Conservation (phyloP, 1,284 basidiomycete species). For the Melanopsichium pennsylvanicum region DNA sequence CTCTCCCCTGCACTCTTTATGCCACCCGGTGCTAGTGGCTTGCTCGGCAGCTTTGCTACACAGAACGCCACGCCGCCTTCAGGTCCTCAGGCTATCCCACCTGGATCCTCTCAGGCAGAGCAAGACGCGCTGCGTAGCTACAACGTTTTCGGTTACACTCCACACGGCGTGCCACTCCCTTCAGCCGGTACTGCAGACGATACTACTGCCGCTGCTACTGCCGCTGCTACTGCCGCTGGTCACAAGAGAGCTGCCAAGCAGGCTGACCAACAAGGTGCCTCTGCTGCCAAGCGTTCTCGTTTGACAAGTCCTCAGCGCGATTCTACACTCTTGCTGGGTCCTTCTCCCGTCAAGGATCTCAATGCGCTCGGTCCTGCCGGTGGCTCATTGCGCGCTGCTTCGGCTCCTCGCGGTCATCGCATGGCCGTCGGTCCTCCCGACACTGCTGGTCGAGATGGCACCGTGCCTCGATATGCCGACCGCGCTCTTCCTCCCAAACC, state of each 20-base stretch:
- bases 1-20: slow-evolving; percentile 43
- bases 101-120: slow-evolving; percentile 50
- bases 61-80: slow-evolving; percentile 1
- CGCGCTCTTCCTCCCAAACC: slow-evolving; percentile 55
- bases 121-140: slow-evolving; percentile 51
- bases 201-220: not conserved
- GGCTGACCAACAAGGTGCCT: slow-evolving; percentile 15
- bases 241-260: slow-evolving; percentile 26
- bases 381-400: slow-evolving; percentile 53
- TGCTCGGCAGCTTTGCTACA: slow-evolving; percentile 24
- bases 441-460: slow-evolving; percentile 29
- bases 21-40: slow-evolving; percentile 44
- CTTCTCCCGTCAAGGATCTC: slow-evolving; percentile 61
- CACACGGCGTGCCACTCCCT: slow-evolving; percentile 52
- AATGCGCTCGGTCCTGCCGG: slow-evolving; percentile 57
- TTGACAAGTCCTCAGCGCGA: slow-evolving; percentile 29
- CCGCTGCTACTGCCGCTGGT: slow-evolving; percentile 2
- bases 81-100: slow-evolving; percentile 48
- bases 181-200: slow-evolving; percentile 1
- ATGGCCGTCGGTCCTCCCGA: slow-evolving; percentile 48
- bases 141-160: slow-evolving; percentile 54
- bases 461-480: slow-evolving; percentile 60
- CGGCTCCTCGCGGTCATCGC: slow-evolving; percentile 41
- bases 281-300: slow-evolving; percentile 41
- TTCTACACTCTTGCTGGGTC: slow-evolving; percentile 28